Percentiles rank a stretch among this genome's conserved stretches.
Conservation (phyloP, 371 early-diverging fungal genomes). For the Fennellomyces sp. region DNA sequence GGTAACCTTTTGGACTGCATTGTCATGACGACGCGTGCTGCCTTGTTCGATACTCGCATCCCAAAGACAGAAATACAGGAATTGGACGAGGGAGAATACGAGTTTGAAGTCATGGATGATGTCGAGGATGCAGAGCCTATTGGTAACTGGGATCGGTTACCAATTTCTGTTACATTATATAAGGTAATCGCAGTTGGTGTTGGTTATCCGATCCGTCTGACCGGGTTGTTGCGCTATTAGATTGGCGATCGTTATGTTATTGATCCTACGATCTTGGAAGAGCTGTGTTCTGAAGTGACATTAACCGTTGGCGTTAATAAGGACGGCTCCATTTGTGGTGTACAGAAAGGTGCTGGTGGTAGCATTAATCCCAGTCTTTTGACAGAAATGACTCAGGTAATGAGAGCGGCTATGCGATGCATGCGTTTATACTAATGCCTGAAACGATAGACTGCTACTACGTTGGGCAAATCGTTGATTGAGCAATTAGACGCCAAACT, state of each 20-base stretch:
- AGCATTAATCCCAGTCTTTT: slow-evolving; percentile 77
- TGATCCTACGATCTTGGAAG: slow-evolving; percentile 89
- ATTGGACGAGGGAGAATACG: slow-evolving; percentile 74
- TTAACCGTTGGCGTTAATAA: slow-evolving; percentile 85
- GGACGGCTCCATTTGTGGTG: slow-evolving; percentile 75
- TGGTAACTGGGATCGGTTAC: slow-evolving; percentile 77
- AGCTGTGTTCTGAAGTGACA: slow-evolving; percentile 78
- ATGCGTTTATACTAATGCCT: background rate
- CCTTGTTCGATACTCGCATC: slow-evolving; percentile 82
- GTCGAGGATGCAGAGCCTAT: slow-evolving; percentile 81
- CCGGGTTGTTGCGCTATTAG: slow-evolving; percentile 37
- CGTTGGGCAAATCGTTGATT: slow-evolving; percentile 60
- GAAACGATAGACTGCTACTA: slow-evolving; percentile 53
- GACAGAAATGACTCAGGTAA: slow-evolving; percentile 78
- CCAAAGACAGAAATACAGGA: slow-evolving; percentile 80
- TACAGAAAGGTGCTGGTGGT: slow-evolving; percentile 83
- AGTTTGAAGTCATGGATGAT: slow-evolving; percentile 90
- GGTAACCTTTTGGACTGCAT: slow-evolving; percentile 89
- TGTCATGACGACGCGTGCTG: slow-evolving; percentile 83
- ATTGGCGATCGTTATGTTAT: slow-evolving; percentile 83
- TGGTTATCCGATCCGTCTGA: no score
- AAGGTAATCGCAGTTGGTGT: no score
- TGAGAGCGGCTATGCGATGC: background rate
- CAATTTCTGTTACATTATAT: slow-evolving; percentile 81
- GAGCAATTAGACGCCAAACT: slow-evolving; percentile 56